Conservation (phyloP, 352 stramenopile genomes). For the Plasmopara viticola region DNA sequence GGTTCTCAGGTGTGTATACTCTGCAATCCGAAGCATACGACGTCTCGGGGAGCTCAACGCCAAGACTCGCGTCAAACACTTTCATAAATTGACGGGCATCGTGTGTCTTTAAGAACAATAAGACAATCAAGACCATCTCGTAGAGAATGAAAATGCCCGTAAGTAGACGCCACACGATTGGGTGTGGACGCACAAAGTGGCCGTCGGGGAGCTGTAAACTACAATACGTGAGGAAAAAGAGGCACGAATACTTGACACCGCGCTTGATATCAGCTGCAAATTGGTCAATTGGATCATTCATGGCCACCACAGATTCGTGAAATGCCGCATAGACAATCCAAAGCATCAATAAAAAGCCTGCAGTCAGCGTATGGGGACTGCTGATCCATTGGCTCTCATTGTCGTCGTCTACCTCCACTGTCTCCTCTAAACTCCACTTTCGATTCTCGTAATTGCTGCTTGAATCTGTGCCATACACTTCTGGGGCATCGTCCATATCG, state of each 20-base stretch:
- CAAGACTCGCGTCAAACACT: conserved; percentile 71
- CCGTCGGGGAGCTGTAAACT: conserved; percentile 79
- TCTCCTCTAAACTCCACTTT: conserved; percentile 84
- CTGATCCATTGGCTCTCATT: conserved; percentile 76
- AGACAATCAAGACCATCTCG: conserved; percentile 84
- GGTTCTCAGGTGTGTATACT: conserved; percentile 82
- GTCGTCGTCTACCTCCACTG: conserved; percentile 61
- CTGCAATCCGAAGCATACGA: conserved; percentile 83
- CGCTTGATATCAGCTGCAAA: conserved; percentile 52
- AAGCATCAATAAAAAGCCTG: conserved; percentile 68
- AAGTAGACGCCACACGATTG: conserved; percentile 87
- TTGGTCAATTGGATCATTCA: conserved; percentile 35
- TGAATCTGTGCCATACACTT: conserved; percentile 38
- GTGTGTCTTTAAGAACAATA: conserved; percentile 79
- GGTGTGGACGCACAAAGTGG: conserved; percentile 85
- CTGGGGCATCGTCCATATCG: conserved; percentile 35
- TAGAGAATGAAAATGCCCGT: conserved; percentile 90
- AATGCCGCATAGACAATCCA: conserved; percentile 86
- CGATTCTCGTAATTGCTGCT: conserved; percentile 71
- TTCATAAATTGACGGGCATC: conserved; percentile 82
- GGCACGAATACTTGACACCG: conserved; percentile 67
- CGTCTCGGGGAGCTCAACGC: conserved; percentile 67
- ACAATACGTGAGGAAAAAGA: conserved; percentile 87
- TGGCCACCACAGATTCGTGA: conserved; percentile 35
- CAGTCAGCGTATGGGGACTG: conserved; percentile 79